Evolutionary conservation across 306 rosid genomes (phyloP).

Genomic region (Begonia loranthoides): DNA sequence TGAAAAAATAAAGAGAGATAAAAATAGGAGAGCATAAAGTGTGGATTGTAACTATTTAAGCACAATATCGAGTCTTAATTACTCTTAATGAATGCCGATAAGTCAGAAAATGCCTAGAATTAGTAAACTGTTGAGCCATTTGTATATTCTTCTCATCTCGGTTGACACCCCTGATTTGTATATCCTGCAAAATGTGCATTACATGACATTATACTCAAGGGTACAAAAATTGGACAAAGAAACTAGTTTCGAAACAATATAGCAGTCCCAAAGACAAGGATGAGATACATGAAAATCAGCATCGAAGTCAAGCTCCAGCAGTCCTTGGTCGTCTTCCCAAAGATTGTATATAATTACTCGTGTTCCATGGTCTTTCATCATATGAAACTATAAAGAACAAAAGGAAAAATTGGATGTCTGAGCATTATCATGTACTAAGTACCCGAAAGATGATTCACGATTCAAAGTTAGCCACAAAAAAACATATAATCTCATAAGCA

Average conservation of each 20-base stretch:
- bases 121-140: conserved; percentile 78
- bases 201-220: conserved; percentile 6
- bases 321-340: conserved; percentile 98
- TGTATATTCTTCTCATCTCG: conserved; percentile 85
- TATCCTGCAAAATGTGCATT: conserved; percentile 42
- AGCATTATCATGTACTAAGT: conserved; percentile 7
- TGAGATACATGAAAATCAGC: conserved; percentile 64
- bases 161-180: conserved; percentile 89
- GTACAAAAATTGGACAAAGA: background rate
- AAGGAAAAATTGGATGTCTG: background rate
- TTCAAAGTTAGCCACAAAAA: background rate
- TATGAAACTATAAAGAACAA: conserved; percentile 38
- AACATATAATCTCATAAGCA: no score
- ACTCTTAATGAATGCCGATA: conserved; percentile 92
- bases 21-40: no score
- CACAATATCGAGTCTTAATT: conserved; percentile 4
- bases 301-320: conserved; percentile 83
- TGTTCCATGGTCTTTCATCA: conserved; percentile 64
- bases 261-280: conserved; percentile 1
- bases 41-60: no score
- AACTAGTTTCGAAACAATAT: background rate
- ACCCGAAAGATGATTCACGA: background rate
- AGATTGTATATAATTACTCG: conserved; percentile 83
- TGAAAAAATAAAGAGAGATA: no score
- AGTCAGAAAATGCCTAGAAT: conserved; percentile 80